Conservation (phyloP, 164 flowering plant genomes). For the Macadamia integrifolia region DNA sequence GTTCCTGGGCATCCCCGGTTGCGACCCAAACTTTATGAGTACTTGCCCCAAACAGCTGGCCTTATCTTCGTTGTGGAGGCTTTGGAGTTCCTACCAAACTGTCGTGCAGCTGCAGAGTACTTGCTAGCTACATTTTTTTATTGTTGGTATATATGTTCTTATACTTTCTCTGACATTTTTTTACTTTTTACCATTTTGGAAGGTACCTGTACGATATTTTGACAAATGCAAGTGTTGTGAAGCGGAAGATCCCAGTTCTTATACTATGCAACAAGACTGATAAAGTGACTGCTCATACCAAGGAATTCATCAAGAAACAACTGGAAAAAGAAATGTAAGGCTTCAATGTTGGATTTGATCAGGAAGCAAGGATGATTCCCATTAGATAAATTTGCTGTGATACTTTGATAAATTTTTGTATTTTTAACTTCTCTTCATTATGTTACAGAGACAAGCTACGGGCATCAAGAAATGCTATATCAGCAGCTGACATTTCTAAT, state of each 20-base stretch:
- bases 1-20: constrained; percentile 96
- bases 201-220: constrained; percentile 87
- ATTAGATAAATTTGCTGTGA: no score
- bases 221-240: constrained; percentile 78
- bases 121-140: not conserved
- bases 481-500: constrained; percentile 66
- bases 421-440: no score
- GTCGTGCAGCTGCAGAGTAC: constrained; percentile 88
- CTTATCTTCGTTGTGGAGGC: constrained; percentile 91
- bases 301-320: constrained; percentile 87
- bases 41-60: constrained; percentile 78
- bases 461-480: constrained; percentile 70
- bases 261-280: constrained; percentile 91
- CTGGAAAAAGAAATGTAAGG: constrained; percentile 92
- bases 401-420: no score
- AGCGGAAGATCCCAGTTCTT: constrained; percentile 70
- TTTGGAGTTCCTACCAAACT: constrained; percentile 76
- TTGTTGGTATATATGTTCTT: not conserved
- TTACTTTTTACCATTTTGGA: constrained; percentile 17
- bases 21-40: constrained; percentile 78
- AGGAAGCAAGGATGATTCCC: no score
- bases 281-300: constrained; percentile 88
- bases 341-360: not conserved
- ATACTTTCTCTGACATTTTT: no score
- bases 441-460: constrained; percentile 73